Conservation (phyloP, 305 asterid genomes). For the Fraxinus ornus region DNA sequence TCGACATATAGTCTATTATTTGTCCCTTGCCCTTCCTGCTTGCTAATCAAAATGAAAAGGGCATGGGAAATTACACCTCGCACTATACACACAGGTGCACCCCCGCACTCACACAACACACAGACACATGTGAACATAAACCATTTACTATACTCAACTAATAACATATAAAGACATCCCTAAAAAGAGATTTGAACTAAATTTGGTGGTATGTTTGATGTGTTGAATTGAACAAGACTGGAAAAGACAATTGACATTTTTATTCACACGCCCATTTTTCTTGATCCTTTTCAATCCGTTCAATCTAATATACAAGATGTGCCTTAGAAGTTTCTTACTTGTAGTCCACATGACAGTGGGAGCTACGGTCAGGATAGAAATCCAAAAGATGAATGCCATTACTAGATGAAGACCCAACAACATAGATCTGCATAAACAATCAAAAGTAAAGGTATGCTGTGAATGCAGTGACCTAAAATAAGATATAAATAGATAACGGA, state of each 20-base stretch:
- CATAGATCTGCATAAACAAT: slow-evolving; percentile 61
- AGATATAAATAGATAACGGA: not conserved
- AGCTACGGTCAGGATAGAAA: slow-evolving; percentile 71
- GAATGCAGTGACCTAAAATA: not conserved
- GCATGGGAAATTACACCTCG: not conserved
- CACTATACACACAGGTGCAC: not conserved
- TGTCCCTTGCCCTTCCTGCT: not conserved
- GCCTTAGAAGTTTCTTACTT: slow-evolving; percentile 42
- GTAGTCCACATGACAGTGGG: slow-evolving; percentile 80
- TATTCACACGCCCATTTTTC: not conserved
- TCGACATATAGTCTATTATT: not conserved
- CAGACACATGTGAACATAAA: not conserved
- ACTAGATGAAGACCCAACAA: slow-evolving; percentile 71
- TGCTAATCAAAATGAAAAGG: not conserved
- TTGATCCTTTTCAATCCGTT: not conserved
- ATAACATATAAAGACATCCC: not conserved
- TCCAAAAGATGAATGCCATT: slow-evolving; percentile 80
- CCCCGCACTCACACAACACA: not conserved
- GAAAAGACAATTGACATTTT: not conserved
- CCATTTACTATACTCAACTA: not conserved
- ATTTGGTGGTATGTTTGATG: not conserved
- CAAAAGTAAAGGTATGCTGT: slow-evolving; percentile 1
- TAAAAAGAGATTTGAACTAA: not conserved
- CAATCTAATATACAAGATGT: not conserved
- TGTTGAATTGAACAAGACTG: not conserved